phyloP scores from a whole-genome alignment of 768 basidiomycete genomes.

The Lactarius deliciosus region DNA sequence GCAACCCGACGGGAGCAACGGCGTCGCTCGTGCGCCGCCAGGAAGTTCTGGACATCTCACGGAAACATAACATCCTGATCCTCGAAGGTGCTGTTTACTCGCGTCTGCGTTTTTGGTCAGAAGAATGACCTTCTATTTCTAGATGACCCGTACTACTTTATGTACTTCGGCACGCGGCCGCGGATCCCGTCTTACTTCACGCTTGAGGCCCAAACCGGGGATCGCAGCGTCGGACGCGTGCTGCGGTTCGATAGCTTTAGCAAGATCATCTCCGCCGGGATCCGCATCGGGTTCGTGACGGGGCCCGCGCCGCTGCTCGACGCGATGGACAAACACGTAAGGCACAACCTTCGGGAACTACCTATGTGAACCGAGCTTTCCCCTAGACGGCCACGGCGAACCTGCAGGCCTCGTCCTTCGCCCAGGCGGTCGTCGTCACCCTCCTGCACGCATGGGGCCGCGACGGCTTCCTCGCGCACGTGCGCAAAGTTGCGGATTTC shows the following conservation, averaged over 20 bases:
- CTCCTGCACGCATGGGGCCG: slow-evolving; percentile 73
- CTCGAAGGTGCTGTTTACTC: slow-evolving; percentile 66
- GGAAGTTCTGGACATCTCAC: slow-evolving; percentile 69
- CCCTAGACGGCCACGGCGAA: slow-evolving; percentile 63
- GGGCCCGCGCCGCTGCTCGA: slow-evolving; percentile 68
- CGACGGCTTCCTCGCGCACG: slow-evolving; percentile 71
- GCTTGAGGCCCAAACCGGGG: slow-evolving; percentile 63
- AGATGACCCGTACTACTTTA: slow-evolving; percentile 81
- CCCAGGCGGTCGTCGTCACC: slow-evolving; percentile 59
- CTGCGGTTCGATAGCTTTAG: slow-evolving; percentile 88
- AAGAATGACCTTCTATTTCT: not conserved
- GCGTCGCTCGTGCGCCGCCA: slow-evolving; percentile 65
- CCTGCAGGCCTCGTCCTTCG: slow-evolving; percentile 62
- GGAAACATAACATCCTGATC: slow-evolving; percentile 75
- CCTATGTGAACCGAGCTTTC: not conserved
- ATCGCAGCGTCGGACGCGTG: slow-evolving; percentile 65
- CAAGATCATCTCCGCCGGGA: slow-evolving; percentile 75
- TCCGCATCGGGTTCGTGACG: slow-evolving; percentile 78
- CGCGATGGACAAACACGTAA: slow-evolving; percentile 68
- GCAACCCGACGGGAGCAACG: slow-evolving; percentile 85
- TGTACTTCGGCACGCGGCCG: slow-evolving; percentile 68
- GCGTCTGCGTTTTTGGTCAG: not conserved
- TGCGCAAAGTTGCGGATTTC: slow-evolving; percentile 64
- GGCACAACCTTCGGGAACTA: slow-evolving; percentile 31
- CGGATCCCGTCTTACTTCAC: slow-evolving; percentile 79